Evolutionary conservation across 2,329 filamentous ascomycete species (phyloP), one percentile per base, ranked within the genome.

Genomic region (Periglandula ipomoeae): DNA sequence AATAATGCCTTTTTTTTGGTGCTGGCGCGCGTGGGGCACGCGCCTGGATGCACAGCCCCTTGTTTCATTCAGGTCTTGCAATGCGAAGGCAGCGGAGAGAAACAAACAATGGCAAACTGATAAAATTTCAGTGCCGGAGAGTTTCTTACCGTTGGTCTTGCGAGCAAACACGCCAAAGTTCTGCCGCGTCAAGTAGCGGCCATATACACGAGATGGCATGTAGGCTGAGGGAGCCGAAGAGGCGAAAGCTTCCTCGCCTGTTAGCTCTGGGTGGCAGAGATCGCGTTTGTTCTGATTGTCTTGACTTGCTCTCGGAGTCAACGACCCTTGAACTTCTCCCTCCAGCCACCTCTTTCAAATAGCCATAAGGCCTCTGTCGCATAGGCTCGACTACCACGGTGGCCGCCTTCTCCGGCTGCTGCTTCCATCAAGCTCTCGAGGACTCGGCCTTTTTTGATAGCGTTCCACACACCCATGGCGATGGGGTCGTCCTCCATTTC

Each of bases 311-410:
- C 15, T 30, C 15, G 4, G 15, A 13, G 10, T 52, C 45, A 66
- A 70, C 74, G 67, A 68, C 79, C 79, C 68, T 72, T 75, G 69
- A 70, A 75, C 67, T 64, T 78, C 71, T 69, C 82, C 68, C 61
- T 86, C 86, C 74, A 85, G 61, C 74, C 85, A 55, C 88, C 88
- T 64, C 79, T 81, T 61, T 81, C 77, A 56, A 77, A 90, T 52
- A 95, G 66, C 90, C 91, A 96, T 15, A 96, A 69, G 1, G 89
- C 90, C 65, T 97, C 91, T 3, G 85, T 82, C 10, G 91, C 90
- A 73, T 90, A 95, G 0, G 85, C 84, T 59, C 82, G 80, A 44
- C 87, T 88, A 50, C 88, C 91, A 51, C 85, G 72, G 72, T 96
- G 90, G 0, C 82, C 82, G 24, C 73, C 69, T 32, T 81, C 81